phyloP scores from a whole-genome alignment of 2,329 filamentous ascomycete genomes.

The Amauroascus verrucosus region DNA sequence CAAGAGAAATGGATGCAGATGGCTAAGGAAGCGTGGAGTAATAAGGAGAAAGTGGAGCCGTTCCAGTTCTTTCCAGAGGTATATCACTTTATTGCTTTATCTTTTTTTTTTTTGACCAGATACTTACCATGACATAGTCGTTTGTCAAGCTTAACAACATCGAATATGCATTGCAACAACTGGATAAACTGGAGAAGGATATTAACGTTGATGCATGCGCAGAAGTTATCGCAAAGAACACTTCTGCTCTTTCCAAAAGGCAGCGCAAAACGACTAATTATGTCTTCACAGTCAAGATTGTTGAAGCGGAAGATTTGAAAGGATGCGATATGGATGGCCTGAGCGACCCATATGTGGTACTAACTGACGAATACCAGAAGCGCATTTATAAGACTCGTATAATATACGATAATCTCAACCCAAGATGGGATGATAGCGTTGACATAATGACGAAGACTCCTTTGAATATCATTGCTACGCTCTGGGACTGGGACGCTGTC shows the following conservation, averaged over 20 bases:
- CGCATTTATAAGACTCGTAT: slow-evolving; percentile 89
- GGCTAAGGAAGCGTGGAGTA: slow-evolving; percentile 85
- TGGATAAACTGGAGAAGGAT: slow-evolving; percentile 78
- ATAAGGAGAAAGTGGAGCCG: slow-evolving; percentile 85
- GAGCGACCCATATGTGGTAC: slow-evolving; percentile 93
- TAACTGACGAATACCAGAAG: slow-evolving; percentile 96
- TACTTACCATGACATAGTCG: slow-evolving; percentile 47
- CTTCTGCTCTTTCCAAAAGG: slow-evolving; percentile 59
- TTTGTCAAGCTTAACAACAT: slow-evolving; percentile 98
- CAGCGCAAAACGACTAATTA: slow-evolving; percentile 70
- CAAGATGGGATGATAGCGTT: slow-evolving; percentile 92
- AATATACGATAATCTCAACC: slow-evolving; percentile 80
- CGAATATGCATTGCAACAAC: slow-evolving; percentile 82
- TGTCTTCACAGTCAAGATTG: slow-evolving; percentile 97
- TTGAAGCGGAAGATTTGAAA: slow-evolving; percentile 94
- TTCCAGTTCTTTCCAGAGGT: slow-evolving; percentile 95
- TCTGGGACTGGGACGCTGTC: slow-evolving; percentile 97
- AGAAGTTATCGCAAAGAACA: slow-evolving; percentile 62
- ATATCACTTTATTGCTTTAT: slow-evolving; percentile 14
- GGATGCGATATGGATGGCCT: slow-evolving; percentile 92
- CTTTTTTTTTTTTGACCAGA: neutral
- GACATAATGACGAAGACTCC: slow-evolving; percentile 89
- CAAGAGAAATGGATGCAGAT: slow-evolving; percentile 90
- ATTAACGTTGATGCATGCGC: slow-evolving; percentile 91
- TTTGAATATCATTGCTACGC: slow-evolving; percentile 88